Base-by-base conservation (phyloP, 345 rosid genomes). In the Microthlaspi erraticum region DNA sequence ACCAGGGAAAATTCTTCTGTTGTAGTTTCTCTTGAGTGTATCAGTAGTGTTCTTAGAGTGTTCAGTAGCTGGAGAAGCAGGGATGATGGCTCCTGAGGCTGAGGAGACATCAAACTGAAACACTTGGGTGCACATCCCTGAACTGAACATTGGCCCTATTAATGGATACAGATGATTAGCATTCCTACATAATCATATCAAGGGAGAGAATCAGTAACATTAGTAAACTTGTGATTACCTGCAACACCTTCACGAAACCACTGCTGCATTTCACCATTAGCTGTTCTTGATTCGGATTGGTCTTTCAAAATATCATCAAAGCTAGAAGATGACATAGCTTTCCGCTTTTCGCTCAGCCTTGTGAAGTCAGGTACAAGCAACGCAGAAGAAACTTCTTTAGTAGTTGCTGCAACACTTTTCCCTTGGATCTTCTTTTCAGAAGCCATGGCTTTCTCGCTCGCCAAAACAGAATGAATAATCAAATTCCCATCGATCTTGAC, bases 181-280 rank as follows among this genome's bases (percentile, higher is more conserved):
- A 41, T 41, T 38, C 42, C 42, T 38, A 38, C 42, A 38, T 12
- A 11, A 39, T 48, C 56, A 51, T 8, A 51, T 23, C 56, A 66
- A 54, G 17, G 17, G 48, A n/a, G 5, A 49, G 41, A 54, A 53
- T 13, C 41, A 18, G 43, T 11, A 31, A 54, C n/a, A 44, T 3
- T 19, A 4, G 54, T 23, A 34, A 68, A 45, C 34, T 4, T 9
- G 31, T 56, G 58, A 71, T 66, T 85, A 91, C 98, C 98, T 78
- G 98, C 88, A 70, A 84, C 83, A 39, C 93, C 97, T 87, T 93
- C 94, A 53, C 78, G 87, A 81, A 93, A 93, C 98, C 98, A 93
- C 83, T 87, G 87, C 76, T 93, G 95, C 83, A 91, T 80, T 70
- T 81, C 81, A 61, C 91, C 90, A 77, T 84, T 81, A 6, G 84